These are phyloP conservation scores for Datisca glomerata DNA, from an alignment of 306 rosid species.

Conservation along the genomic window DNA sequence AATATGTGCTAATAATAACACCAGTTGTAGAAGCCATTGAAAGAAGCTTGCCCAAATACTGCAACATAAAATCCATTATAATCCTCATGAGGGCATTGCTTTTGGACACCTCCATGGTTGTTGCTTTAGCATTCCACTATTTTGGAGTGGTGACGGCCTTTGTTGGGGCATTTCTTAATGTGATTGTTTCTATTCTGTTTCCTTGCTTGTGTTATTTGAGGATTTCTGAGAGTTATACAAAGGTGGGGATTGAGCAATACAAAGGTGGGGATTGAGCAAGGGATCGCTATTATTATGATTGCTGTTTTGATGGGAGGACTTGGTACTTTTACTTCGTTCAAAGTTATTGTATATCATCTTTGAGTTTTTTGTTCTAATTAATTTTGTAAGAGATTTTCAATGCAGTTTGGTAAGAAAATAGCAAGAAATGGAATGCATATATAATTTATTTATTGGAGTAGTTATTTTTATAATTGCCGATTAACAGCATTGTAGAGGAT, in stretches of 20 bases:
- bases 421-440: too few relatives aligned
- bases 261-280: neutral
- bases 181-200: neutral
- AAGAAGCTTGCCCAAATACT: neutral
- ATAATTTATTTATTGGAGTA: too few relatives aligned
- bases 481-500: too few relatives aligned
- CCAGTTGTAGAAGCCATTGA: slow-evolving; percentile 14
- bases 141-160: slow-evolving; percentile 2
- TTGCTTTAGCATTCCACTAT: slow-evolving; percentile 2
- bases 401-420: too few relatives aligned
- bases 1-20: slow-evolving; percentile 5
- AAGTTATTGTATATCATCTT: neutral
- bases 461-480: too few relatives aligned
- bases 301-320: neutral
- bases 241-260: too few relatives aligned
- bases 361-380: neutral
- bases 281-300: neutral
- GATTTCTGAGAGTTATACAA: neutral
- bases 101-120: neutral
- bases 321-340: neutral
- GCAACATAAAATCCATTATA: neutral
- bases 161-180: slow-evolving; percentile 1
- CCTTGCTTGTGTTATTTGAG: slow-evolving; percentile 3
- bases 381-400: too few relatives aligned
- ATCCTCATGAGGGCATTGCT: slow-evolving; percentile 1